Conservation (phyloP, 345 rosid species). For the Hirschfeldia incana region DNA sequence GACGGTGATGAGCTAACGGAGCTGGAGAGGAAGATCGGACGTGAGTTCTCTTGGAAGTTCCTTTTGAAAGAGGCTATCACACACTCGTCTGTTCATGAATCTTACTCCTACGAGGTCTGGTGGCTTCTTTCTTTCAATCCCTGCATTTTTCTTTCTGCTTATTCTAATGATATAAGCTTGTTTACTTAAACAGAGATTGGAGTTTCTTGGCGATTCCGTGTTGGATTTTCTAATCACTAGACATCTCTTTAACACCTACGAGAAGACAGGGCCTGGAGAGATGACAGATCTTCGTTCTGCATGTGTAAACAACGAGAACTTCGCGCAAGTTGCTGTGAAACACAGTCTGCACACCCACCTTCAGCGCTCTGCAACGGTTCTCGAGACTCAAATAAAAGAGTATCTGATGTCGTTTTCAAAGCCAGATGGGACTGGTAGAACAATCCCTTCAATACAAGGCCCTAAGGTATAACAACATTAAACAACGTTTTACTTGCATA, state of each 20-base stretch:
- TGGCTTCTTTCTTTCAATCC: background rate
- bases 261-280: constrained; percentile 73
- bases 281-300: constrained; percentile 91
- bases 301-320: constrained; percentile 76
- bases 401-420: constrained; percentile 49
- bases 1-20: constrained; percentile 48
- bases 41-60: constrained; percentile 60
- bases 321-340: constrained; percentile 76
- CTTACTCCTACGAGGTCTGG: constrained; percentile 71
- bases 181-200: constrained; percentile 68
- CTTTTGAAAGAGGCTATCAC: constrained; percentile 84
- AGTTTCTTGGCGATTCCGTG: constrained; percentile 89
- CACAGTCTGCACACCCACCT: constrained; percentile 59
- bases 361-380: constrained; percentile 50
- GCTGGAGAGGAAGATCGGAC: constrained; percentile 66
- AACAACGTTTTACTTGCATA: background rate
- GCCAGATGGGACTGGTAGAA: constrained; percentile 42
- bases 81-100: constrained; percentile 58
- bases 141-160: background rate
- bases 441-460: constrained; percentile 50
- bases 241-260: constrained; percentile 70
- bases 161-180: background rate
- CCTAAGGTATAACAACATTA: constrained; percentile 63
- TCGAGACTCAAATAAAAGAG: constrained; percentile 59
- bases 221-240: constrained; percentile 80